Evolutionary conservation across 1,139 yeast species (phyloP), one percentile per base, ranked within the genome.

Genomic region (Blastobotrys malaysiensis): DNA sequence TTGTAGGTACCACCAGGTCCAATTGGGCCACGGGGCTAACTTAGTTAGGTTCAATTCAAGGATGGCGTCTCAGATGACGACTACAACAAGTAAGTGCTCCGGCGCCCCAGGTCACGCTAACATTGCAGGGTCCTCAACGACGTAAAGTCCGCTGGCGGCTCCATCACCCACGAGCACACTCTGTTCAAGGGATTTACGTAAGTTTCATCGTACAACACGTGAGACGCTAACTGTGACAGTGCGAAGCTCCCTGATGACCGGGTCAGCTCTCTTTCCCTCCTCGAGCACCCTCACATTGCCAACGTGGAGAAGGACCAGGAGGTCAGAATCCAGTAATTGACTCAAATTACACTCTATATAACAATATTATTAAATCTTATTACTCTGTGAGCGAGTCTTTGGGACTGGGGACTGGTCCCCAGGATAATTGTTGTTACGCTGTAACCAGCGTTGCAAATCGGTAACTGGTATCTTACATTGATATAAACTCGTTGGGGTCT

Each of bases 251-350:
- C 73, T 24, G 61, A 63, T 22, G 65, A 59, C 57, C 63, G 62
- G 45, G 68, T 66, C 19, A 39, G 58, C 18, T 54, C 61, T 21
- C 49, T 53, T n/a, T 50, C 60, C 46, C 53, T 69, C 26, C 56
- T 61, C 46, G 20, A 60, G 27, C 64, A 63, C 54, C 66, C 71
- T 19, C 61, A 60, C 43, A 58, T 67, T 49, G 70, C 60, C 11
- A 63, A 58, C n/a, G 59, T 66, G 43, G 72, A 68, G 60, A 64
- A 61, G 52, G 73, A 68, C 55, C 61, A 62, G 55, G 69, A 65
- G 51, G 73, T 69, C 44, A 55, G 56, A 27, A 66, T 57, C 26
- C 63, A 62, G 51, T 54, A 58, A 27, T 24, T 19, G 6, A n/a
- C 31, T 27, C 21, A n/a, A 6, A 24, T 20, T 27, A 13, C 9